A percentile compares a stretch with the other conserved stretches of the same genome.
Conservation (phyloP, 2,329 filamentous ascomycete genomes). For the Coccinonectria pachysandricola region DNA sequence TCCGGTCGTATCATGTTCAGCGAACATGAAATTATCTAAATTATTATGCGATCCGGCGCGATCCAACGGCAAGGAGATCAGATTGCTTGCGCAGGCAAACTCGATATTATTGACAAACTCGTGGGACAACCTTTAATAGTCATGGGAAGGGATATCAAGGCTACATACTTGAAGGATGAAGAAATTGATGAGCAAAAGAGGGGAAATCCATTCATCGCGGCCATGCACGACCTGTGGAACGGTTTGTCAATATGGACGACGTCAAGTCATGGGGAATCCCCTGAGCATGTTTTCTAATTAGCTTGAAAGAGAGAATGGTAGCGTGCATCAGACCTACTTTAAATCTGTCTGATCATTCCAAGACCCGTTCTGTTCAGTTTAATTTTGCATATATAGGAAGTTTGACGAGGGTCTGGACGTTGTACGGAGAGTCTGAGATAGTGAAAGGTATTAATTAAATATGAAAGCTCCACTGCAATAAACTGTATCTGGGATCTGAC, state of each 20-base stretch:
- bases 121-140: constrained; percentile 24
- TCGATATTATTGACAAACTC: constrained; percentile 30
- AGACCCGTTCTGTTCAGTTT: too few relatives aligned
- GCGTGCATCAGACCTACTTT: constrained; percentile 20
- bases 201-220: constrained; percentile 27
- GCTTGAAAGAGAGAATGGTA: constrained; percentile 28
- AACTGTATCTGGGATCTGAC: too few relatives aligned
- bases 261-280: constrained; percentile 28
- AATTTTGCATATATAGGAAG: too few relatives aligned
- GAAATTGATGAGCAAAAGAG: constrained; percentile 27
- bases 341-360: constrained; percentile 2
- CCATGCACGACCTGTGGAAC: constrained; percentile 26
- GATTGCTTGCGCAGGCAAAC: constrained; percentile 27
- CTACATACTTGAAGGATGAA: constrained; percentile 29
- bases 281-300: constrained; percentile 34
- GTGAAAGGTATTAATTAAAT: too few relatives aligned
- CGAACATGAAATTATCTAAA: too few relatives aligned
- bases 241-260: constrained; percentile 26
- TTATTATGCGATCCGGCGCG: constrained; percentile 28
- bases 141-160: constrained; percentile 25
- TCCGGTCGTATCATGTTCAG: too few relatives aligned
- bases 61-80: constrained; percentile 31
- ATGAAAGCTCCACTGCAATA: too few relatives aligned
- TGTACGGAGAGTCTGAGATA: too few relatives aligned
- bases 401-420: too few relatives aligned